phyloP scores from a whole-genome alignment of 2,329 filamentous ascomycete species.

The Talaromyces sp. region DNA sequence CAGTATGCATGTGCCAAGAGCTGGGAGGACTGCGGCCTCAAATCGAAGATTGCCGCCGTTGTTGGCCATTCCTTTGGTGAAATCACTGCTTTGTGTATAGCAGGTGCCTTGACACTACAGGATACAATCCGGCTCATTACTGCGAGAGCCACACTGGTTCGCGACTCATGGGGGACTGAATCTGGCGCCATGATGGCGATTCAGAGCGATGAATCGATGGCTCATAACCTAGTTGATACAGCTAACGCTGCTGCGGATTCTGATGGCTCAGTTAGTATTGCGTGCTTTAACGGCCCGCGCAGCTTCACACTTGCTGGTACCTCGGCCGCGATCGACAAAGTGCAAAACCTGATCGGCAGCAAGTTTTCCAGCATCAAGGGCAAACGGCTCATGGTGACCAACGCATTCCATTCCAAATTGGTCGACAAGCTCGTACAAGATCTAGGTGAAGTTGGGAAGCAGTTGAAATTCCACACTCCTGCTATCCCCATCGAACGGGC shows the following conservation, averaged over 20 bases:
- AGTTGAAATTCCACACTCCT: neutral
- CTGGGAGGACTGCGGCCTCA: constrained; percentile 42
- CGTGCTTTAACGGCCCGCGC: constrained; percentile 52
- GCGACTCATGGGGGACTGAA: constrained; percentile 33
- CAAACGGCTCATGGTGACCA: neutral
- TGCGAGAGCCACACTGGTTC: constrained; percentile 31
- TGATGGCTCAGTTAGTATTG: constrained; percentile 34
- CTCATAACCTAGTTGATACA: neutral
- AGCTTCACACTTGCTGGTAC: constrained; percentile 50
- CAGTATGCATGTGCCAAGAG: constrained; percentile 38
- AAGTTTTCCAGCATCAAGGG: constrained; percentile 20
- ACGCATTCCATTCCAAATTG: neutral
- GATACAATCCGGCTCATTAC: constrained; percentile 33
- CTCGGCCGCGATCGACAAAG: constrained; percentile 32
- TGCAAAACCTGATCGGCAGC: constrained; percentile 2
- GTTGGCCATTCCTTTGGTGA: constrained; percentile 41
- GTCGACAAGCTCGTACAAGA: neutral
- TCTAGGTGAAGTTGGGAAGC: neutral
- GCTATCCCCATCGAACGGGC: neutral
- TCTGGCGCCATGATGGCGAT: constrained; percentile 35
- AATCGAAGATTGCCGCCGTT: constrained; percentile 26
- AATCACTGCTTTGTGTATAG: constrained; percentile 24
- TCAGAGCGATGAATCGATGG: constrained; percentile 26
- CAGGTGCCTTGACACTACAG: constrained; percentile 29
- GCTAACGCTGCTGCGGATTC: neutral